Conservation (phyloP, 371 early-diverging fungal species). For the Rhizopus stolonifer region DNA sequence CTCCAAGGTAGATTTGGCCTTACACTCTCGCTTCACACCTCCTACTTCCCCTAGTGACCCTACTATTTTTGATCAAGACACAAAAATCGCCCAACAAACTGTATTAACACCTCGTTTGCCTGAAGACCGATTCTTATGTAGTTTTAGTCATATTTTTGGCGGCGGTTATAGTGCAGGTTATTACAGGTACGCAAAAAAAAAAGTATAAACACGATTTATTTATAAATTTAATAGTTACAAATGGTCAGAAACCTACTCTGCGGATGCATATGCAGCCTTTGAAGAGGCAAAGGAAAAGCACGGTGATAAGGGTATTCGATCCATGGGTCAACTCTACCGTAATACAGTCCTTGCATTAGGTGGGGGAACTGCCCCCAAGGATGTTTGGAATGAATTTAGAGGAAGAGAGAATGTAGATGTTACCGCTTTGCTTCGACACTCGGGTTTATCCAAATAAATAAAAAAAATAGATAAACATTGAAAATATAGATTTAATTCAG, state of each 20-base stretch:
- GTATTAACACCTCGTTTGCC: conserved; percentile 50
- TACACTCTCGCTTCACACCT: conserved; percentile 55
- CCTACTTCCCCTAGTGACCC: conserved; percentile 27
- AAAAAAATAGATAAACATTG: background rate
- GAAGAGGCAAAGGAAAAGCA: conserved; percentile 48
- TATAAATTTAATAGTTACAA: conserved; percentile 50
- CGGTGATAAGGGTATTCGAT: conserved; percentile 27
- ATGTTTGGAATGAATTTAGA: conserved; percentile 62
- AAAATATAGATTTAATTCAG: conserved; percentile 10
- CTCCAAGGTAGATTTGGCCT: conserved; percentile 56
- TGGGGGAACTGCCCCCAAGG: conserved; percentile 60
- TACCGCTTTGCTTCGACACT: conserved; percentile 59
- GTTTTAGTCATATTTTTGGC: conserved; percentile 67
- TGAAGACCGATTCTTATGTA: conserved; percentile 62
- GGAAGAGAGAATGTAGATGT: conserved; percentile 58
- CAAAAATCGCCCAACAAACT: conserved; percentile 53
- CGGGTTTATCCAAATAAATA: conserved; percentile 41
- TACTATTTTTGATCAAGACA: conserved; percentile 59
- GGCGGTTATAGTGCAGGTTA: conserved; percentile 68
- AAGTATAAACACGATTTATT: background rate
- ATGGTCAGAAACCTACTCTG: conserved; percentile 69
- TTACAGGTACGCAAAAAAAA: conserved; percentile 46
- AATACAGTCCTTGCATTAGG: conserved; percentile 67
- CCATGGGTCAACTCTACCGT: conserved; percentile 58
- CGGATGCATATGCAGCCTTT: conserved; percentile 69